phyloP scores from a whole-genome alignment of 371 early-diverging fungal species.

The Apophysomyces trapeziformis region DNA sequence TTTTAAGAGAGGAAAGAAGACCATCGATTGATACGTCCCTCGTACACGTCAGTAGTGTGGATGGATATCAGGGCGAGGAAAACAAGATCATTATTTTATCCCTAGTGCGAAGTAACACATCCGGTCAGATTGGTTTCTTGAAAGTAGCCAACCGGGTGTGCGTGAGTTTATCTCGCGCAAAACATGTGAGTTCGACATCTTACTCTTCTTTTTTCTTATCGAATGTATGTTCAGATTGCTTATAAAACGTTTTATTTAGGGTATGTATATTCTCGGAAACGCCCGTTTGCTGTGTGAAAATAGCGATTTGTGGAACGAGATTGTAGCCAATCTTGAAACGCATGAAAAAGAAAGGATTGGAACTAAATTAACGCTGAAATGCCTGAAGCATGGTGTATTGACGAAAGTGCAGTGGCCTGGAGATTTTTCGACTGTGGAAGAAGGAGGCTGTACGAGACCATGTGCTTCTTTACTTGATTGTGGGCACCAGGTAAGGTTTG shows the following conservation, averaged over 20 bases:
- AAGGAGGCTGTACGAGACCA: conserved; percentile 55
- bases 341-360: conserved; percentile 38
- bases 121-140: conserved; percentile 76
- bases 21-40: conserved; percentile 26
- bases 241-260: conserved; percentile 33
- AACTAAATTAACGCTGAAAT: conserved; percentile 46
- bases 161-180: conserved; percentile 78
- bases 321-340: conserved; percentile 45
- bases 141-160: conserved; percentile 75
- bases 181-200: conserved; percentile 38
- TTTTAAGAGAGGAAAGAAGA: conserved; percentile 39
- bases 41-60: conserved; percentile 72
- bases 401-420: conserved; percentile 55
- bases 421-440: conserved; percentile 51
- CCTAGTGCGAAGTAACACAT: conserved; percentile 64
- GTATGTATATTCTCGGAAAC: conserved; percentile 78
- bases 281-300: conserved; percentile 52
- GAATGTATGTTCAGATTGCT: background rate
- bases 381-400: conserved; percentile 39
- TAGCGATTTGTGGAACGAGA: conserved; percentile 66
- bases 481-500: conserved; percentile 51
- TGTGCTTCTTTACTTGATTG: conserved; percentile 48
- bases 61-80: conserved; percentile 83
- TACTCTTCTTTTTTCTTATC: background rate
- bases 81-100: conserved; percentile 77